Evolutionary conservation across 441 rosid species (phyloP).

Genomic region (Iberis amara): DNA sequence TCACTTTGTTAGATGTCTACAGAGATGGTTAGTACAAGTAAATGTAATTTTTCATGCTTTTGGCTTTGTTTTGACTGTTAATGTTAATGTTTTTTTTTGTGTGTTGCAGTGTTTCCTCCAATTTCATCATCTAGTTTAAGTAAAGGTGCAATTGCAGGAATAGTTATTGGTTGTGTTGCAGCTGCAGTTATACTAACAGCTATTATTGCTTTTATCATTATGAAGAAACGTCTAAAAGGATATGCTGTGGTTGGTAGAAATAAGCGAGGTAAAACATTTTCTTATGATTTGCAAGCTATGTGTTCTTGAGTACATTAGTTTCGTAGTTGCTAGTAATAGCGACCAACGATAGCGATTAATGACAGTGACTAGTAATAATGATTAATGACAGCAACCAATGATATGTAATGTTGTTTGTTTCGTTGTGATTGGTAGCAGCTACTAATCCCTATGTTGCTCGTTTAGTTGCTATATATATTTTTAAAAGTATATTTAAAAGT

Average conservation of each 20-base stretch:
- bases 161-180: conserved; percentile 68
- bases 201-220: conserved; percentile 53
- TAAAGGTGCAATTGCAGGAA: conserved; percentile 60
- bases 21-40: conserved; percentile 45
- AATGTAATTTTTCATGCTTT: neutral
- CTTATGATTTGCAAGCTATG: neutral
- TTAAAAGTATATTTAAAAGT: too few species aligned
- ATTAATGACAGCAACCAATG: too few species aligned
- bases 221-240: conserved; percentile 45
- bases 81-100: conserved; percentile 12
- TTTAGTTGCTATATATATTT: too few species aligned
- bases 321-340: neutral
- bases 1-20: conserved; percentile 59
- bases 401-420: too few species aligned
- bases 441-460: too few species aligned
- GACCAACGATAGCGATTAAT: too few species aligned
- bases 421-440: too few species aligned
- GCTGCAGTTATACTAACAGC: conserved; percentile 68
- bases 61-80: conserved; percentile 6
- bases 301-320: conserved; percentile 11
- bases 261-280: conserved; percentile 44
- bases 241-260: conserved; percentile 40
- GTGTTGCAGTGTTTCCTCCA: conserved; percentile 37
- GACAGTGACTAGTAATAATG: too few species aligned
- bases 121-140: conserved; percentile 41